A percentile compares a stretch with the other conserved stretches of the same genome.
Evolutionary conservation across 148 eudicot genomes (phyloP).

Genomic region (Salicornia ramosissima): DNA sequence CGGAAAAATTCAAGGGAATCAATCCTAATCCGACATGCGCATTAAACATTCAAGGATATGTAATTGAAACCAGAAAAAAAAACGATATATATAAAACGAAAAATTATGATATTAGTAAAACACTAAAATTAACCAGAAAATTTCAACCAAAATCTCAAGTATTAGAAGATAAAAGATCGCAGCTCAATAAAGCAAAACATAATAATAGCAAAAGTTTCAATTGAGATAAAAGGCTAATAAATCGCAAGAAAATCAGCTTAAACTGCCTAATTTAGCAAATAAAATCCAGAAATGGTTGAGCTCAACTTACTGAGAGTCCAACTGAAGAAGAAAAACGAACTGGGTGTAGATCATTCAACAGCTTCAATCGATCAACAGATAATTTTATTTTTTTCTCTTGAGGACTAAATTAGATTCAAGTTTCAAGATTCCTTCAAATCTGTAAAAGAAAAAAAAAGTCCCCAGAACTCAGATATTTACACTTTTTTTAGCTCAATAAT

Average conservation of each 20-base stretch:
- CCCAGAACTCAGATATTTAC: slow-evolving; percentile 10
- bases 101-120: slow-evolving; percentile 10
- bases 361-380: slow-evolving; percentile 22
- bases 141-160: slow-evolving; percentile 29
- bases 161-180: slow-evolving; percentile 33
- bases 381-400: slow-evolving; percentile 22
- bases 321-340: slow-evolving; percentile 21
- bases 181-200: slow-evolving; percentile 7
- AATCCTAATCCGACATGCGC: slow-evolving; percentile 13
- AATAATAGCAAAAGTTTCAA: slow-evolving; percentile 12
- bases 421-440: slow-evolving; percentile 24
- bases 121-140: slow-evolving; percentile 8
- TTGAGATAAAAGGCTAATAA: slow-evolving; percentile 16
- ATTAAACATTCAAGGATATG: slow-evolving; percentile 4
- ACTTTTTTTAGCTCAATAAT: neutral
- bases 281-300: slow-evolving; percentile 13
- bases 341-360: slow-evolving; percentile 31
- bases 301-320: slow-evolving; percentile 50
- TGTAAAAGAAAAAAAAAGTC: slow-evolving; percentile 20
- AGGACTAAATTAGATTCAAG: slow-evolving; percentile 39
- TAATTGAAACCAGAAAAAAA: slow-evolving; percentile 1
- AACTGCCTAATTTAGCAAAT: slow-evolving; percentile 6
- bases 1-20: slow-evolving; percentile 9
- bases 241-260: slow-evolving; percentile 7
- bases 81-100: neutral